A percentile compares a stretch with the other conserved stretches of the same genome.
These are phyloP conservation scores for Lathyrus aphaca DNA, from an alignment of 306 rosid species.

Conservation along the genomic window DNA sequence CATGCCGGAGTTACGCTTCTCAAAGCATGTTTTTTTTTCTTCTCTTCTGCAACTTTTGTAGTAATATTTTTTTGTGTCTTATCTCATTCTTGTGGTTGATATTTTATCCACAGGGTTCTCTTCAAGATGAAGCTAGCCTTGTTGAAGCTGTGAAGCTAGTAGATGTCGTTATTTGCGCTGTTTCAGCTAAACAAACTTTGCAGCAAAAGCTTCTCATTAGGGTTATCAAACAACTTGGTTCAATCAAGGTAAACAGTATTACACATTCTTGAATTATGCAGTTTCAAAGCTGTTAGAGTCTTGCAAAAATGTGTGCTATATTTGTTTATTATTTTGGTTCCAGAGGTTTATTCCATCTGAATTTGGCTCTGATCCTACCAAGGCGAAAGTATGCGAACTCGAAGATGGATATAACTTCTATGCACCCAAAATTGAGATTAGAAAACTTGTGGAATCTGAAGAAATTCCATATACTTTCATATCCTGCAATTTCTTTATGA, in stretches of 20 bases:
- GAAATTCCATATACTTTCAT: constrained; percentile 69
- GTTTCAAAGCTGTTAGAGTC: background rate
- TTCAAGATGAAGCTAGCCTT: constrained; percentile 70
- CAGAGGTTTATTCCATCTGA: constrained; percentile 84
- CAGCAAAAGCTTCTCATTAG: constrained; percentile 68
- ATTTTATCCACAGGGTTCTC: constrained; percentile 55
- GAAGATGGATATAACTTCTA: constrained; percentile 56
- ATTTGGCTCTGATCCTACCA: constrained; percentile 78
- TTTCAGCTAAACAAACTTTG: constrained; percentile 52
- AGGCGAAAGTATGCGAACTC: constrained; percentile 52
- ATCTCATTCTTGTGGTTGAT: constrained; percentile 11
- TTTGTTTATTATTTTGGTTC: constrained; percentile 15
- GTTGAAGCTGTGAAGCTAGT: constrained; percentile 66
- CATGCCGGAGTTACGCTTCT: constrained; percentile 64
- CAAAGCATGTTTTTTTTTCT: constrained; percentile 39
- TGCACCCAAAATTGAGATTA: constrained; percentile 65
- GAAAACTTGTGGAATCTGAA: constrained; percentile 62
- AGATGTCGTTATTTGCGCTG: constrained; percentile 83
- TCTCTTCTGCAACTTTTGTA: background rate
- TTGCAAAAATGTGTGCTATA: constrained; percentile 13
- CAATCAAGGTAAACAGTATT: constrained; percentile 54
- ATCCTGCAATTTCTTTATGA: constrained; percentile 72
- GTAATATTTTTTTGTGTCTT: background rate
- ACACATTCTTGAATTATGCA: constrained; percentile 6
- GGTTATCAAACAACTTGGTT: constrained; percentile 62